phyloP scores from a whole-genome alignment of 306 rosid species.

The Gastrolobium villosum region DNA sequence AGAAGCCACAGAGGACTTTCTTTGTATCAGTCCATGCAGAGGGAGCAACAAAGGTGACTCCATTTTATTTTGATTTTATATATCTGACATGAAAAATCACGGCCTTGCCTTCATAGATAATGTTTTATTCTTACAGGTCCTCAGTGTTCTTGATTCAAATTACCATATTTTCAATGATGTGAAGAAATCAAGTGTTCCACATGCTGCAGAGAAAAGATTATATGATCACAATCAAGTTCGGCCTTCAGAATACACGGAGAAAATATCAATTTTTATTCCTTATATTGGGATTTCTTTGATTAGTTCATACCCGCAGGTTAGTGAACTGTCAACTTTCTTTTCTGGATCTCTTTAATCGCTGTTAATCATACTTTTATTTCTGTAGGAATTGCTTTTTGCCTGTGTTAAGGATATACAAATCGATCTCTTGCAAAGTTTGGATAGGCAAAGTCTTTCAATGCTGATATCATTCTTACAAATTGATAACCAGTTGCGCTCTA shows the following conservation, averaged over 20 bases:
- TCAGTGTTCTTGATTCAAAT: conserved; percentile 81
- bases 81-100: conserved; percentile 14
- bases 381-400: conserved; percentile 87
- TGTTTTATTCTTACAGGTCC: conserved; percentile 66
- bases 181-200: conserved; percentile 56
- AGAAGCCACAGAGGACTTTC: conserved; percentile 91
- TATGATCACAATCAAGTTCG: conserved; percentile 67
- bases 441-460: conserved; percentile 78
- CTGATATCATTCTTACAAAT: conserved; percentile 78
- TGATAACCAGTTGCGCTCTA: conserved; percentile 89
- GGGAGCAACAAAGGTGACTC: conserved; percentile 91
- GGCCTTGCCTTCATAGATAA: conserved; percentile 2
- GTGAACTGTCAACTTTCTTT: conserved; percentile 34
- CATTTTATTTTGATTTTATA: conserved; percentile 40
- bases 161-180: conserved; percentile 65
- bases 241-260: conserved; percentile 72
- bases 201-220: conserved; percentile 57
- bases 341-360: conserved; percentile 29
- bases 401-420: conserved; percentile 71
- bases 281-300: conserved; percentile 85
- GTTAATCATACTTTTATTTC: conserved; percentile 44
- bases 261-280: conserved; percentile 73
- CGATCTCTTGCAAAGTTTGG: conserved; percentile 84
- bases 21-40: conserved; percentile 85
- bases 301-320: conserved; percentile 79